Conservation (phyloP, 2,329 filamentous ascomycete genomes). For the Aureobasidium pullulans region DNA sequence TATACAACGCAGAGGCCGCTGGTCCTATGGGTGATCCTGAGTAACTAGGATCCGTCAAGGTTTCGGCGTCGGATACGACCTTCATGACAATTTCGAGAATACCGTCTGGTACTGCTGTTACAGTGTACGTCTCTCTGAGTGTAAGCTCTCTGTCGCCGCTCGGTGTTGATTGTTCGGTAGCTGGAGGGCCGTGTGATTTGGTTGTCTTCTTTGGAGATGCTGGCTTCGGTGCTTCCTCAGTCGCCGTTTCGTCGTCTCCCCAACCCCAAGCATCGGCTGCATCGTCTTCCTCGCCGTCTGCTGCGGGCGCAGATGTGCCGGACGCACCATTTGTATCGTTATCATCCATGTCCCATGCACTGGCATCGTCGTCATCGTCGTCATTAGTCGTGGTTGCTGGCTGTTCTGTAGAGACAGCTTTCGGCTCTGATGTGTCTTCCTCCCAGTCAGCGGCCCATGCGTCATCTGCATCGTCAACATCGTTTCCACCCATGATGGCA, state of each 20-base stretch:
- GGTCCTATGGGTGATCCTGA: slow-evolving; percentile 52
- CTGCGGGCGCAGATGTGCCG: background rate
- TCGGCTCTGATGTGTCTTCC: slow-evolving; percentile 36
- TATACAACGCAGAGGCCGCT: slow-evolving; percentile 63
- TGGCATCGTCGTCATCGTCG: slow-evolving; percentile 41
- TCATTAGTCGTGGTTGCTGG: slow-evolving; percentile 22
- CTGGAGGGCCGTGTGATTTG: slow-evolving; percentile 18
- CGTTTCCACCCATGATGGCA: slow-evolving; percentile 51
- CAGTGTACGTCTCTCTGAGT: slow-evolving; percentile 76
- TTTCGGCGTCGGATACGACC: slow-evolving; percentile 39
- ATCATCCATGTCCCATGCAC: slow-evolving; percentile 41
- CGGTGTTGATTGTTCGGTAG: slow-evolving; percentile 15
- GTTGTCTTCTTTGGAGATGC: slow-evolving; percentile 17
- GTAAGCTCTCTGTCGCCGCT: slow-evolving; percentile 45
- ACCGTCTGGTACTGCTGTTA: slow-evolving; percentile 78
- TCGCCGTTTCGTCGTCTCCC: slow-evolving; percentile 56
- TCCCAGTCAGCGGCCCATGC: slow-evolving; percentile 81
- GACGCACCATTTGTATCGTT: slow-evolving; percentile 30
- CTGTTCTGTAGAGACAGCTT: slow-evolving; percentile 12
- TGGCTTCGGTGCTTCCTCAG: background rate
- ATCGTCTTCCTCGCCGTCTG: slow-evolving; percentile 23
- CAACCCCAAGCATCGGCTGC: slow-evolving; percentile 72
- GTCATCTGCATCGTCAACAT: slow-evolving; percentile 34
- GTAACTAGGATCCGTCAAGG: slow-evolving; percentile 46
- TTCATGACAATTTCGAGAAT: slow-evolving; percentile 61